Base-by-base conservation (phyloP, 257 asterid species). In the Ligustrum vulgare region DNA sequence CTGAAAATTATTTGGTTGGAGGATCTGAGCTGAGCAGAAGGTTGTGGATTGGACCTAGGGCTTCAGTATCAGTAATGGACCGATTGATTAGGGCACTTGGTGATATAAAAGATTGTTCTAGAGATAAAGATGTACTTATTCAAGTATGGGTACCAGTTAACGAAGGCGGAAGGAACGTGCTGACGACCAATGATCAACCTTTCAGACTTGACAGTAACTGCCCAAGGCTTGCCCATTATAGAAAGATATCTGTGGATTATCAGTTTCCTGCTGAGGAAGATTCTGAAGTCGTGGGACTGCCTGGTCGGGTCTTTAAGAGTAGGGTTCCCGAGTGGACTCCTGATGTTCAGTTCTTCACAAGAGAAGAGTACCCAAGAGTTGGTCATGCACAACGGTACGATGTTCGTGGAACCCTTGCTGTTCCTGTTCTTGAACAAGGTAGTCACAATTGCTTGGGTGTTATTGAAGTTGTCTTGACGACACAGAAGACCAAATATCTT, bases 301-400 rank as follows among this genome's bases (percentile, higher is more conserved):
- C 99, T 6, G 99, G 97, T 5, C 75, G 98, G 77, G 99, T 94
- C 22, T 94, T 92, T 31, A 79, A 85, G 75, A 87, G 83, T 49
- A 89, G 82, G 81, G 91, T 83, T 31, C 99, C 99, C 0, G 99
- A 94, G 80, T 94, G 99, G 99, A 91, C 97, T 2, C 99, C 99
- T 0, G 97, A 94, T 84, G 99, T 91, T 65, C 89, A 89, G 41
- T 87, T 86, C 78, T 94, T 92, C 69, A 70, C 87, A 23, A 78
- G 87, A 80, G 96, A 88, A 67, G 99, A 94, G 85, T 94, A 91
- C 64, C 96, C 90, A 0, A 81, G 98, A 72, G 94, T 94, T 73
- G 89, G 71, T 9, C 88, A 92, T 72, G 99, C 98, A 0, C 91
- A 84, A 79, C 90, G 78, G 45, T 86, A 75, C 73, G 93, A 92